A percentile compares a stretch with the other conserved stretches of the same genome.
Conservation (phyloP, 305 asterid genomes). For the Lippia alba region DNA sequence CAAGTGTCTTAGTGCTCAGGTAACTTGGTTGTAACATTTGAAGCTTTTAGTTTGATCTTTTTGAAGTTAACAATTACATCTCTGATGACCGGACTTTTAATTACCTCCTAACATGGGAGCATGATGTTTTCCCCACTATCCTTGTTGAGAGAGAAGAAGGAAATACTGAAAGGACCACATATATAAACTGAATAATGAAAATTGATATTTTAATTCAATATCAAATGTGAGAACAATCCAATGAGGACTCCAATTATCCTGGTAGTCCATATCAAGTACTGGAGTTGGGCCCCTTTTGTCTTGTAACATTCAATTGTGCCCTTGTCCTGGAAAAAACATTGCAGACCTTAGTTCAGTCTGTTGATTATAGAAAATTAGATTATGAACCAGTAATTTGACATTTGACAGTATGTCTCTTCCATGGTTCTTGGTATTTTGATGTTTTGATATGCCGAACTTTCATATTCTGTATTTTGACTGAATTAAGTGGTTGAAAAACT, state of each 20-base stretch:
- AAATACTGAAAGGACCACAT: not conserved
- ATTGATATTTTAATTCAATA: not conserved
- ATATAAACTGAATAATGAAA: conserved; percentile 11
- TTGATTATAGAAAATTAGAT: conserved; percentile 18
- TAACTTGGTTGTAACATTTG: conserved; percentile 6
- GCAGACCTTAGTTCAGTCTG: not conserved
- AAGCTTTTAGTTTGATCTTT: conserved; percentile 5
- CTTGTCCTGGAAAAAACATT: conserved; percentile 18
- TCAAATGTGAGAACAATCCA: not conserved
- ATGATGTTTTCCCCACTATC: not conserved
- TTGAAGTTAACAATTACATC: not conserved
- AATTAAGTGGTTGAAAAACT: conserved; percentile 27
- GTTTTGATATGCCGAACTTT: conserved; percentile 14
- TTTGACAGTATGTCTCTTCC: conserved; percentile 6
- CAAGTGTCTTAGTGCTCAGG: not conserved
- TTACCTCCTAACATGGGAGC: not conserved
- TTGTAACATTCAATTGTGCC: conserved; percentile 18
- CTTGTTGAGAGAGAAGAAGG: not conserved
- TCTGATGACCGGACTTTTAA: not conserved
- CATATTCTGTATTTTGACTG: conserved; percentile 12
- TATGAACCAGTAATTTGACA: conserved; percentile 13
- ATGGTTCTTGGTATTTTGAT: conserved; percentile 14
- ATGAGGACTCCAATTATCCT: conserved; percentile 13
- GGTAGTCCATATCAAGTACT: not conserved
- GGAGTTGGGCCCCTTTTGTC: conserved; percentile 18